Evolutionary conservation across 2,329 filamentous ascomycete genomes (phyloP).

Genomic region (Arthrobotrys megalospora): DNA sequence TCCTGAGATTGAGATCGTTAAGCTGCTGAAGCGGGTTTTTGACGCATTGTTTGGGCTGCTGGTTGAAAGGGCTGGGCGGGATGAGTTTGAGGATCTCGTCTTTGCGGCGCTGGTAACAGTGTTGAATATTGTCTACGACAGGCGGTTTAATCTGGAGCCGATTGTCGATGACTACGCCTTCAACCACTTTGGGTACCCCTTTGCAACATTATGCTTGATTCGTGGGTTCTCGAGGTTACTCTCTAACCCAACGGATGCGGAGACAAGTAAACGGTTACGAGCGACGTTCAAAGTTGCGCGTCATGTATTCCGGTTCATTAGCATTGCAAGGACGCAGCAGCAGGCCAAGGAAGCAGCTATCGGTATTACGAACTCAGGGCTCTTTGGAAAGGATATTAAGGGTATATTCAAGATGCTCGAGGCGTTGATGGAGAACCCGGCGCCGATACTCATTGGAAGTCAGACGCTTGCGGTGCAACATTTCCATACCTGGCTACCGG

Average conservation of each 20-base stretch:
- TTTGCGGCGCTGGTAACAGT: constrained; percentile 92
- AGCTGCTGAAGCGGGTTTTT: constrained; percentile 89
- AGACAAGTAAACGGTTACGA: constrained; percentile 85
- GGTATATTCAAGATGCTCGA: constrained; percentile 92
- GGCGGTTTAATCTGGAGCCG: constrained; percentile 90
- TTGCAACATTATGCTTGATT: constrained; percentile 88
- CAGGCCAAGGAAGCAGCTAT: constrained; percentile 89
- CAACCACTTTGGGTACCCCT: constrained; percentile 90
- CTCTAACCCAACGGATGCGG: constrained; percentile 84
- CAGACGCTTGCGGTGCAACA: constrained; percentile 96
- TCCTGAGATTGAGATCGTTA: constrained; percentile 97
- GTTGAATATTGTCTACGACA: constrained; percentile 92
- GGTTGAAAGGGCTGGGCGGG: constrained; percentile 89
- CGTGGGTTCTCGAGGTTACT: constrained; percentile 88
- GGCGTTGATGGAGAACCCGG: constrained; percentile 86
- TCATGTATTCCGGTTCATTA: constrained; percentile 94
- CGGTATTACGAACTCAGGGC: constrained; percentile 77
- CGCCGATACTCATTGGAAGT: constrained; percentile 88
- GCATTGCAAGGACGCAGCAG: constrained; percentile 87
- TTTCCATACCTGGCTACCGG: constrained; percentile 97
- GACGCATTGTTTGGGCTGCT: constrained; percentile 92
- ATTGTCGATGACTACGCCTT: constrained; percentile 93
- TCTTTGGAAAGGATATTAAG: constrained; percentile 85
- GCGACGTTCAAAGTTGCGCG: constrained; percentile 95
- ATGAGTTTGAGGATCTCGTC: constrained; percentile 91